A percentile compares a stretch with the other conserved stretches of the same genome.
phyloP scores from a whole-genome alignment of 2,329 filamentous ascomycete genomes.

The Aspergillus sp. region DNA sequence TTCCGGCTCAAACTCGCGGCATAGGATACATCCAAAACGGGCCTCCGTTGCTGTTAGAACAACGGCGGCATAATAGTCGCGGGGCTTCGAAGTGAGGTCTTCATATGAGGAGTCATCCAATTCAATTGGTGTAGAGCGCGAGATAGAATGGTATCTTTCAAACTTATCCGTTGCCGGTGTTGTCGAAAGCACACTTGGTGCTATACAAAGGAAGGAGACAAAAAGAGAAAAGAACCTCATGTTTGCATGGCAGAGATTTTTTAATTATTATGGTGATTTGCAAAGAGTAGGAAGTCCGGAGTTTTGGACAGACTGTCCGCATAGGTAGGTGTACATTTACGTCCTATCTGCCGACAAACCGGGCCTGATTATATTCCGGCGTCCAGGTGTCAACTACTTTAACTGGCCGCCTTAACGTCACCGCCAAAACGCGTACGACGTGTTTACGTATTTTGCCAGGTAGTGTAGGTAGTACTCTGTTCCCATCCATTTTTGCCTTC shows the following conservation, averaged over 20 bases:
- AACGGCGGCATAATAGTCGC: conserved; percentile 78
- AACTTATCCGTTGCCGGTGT: conserved; percentile 67
- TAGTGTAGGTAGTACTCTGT: too few relatives aligned
- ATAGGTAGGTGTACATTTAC: too few relatives aligned
- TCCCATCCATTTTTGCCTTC: too few relatives aligned
- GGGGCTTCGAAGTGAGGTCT: conserved; percentile 68
- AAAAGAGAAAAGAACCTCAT: conserved; percentile 30
- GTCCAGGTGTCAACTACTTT: too few relatives aligned
- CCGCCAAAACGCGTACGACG: too few relatives aligned
- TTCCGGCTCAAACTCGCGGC: conserved; percentile 87
- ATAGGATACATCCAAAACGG: conserved; percentile 79
- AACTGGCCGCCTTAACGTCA: too few relatives aligned
- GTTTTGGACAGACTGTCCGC: too few relatives aligned
- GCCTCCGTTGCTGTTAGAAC: conserved; percentile 82
- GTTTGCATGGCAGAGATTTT: conserved; percentile 9
- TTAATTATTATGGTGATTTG: too few relatives aligned
- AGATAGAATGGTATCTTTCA: conserved; percentile 63
- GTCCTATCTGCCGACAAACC: too few relatives aligned
- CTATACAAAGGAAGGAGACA: conserved; percentile 36
- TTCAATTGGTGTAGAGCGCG: conserved; percentile 66
- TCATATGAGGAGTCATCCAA: conserved; percentile 73
- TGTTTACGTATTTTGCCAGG: too few relatives aligned
- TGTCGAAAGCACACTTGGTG: conserved; percentile 23
- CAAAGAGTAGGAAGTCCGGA: too few relatives aligned
- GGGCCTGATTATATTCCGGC: too few relatives aligned